Evolutionary conservation across 2,329 filamentous ascomycete genomes (phyloP), one percentile per base, ranked within the genome.

Genomic region (Cercospora sp.): DNA sequence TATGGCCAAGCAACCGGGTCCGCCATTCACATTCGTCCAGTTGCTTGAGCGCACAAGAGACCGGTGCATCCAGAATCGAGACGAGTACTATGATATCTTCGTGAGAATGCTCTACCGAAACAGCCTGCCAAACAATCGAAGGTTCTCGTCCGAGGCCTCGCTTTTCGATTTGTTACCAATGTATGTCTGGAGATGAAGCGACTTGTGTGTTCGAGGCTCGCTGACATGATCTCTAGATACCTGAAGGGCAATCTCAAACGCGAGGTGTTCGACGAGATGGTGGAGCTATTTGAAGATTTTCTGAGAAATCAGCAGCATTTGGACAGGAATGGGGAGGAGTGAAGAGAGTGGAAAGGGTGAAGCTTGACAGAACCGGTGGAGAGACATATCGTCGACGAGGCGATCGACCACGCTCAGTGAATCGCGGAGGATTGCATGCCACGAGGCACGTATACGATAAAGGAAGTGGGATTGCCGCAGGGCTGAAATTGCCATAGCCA

Each of bases 251-350:
- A 18, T 16, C 55, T 58, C 16, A 21, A 32, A 9, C 28, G 26
- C n/a, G 26, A 37, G 3, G 32, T 34, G 55, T 58, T 32, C 32
- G 28, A 32, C 9, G 18, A 58, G 55, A 32, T 58, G 55, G 55
- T 58, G 55, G 55, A 34, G 28, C 55, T 58, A n/a, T 28, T 58
- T 5, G 55, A 58, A 24, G 55, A 58, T 37, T 58, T 58, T 34
- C 18, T 32, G 16, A 58, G 55, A 18, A 58, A 58, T 21, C 32
- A 32, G 28, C 55, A 32, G 55, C 55, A 58, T 58, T n/a, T 58
- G 55, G 55, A 58, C 55, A 34, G 55, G 55, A 21, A 58, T 58
- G 55, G 55, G 55, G 16, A 58, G 28, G 7, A 12, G 16, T 32
- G 28, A 34, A 18, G 55, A 26, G 13, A 21, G 6, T 9, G 28